phyloP scores from a whole-genome alignment of 345 rosid species.

The Gossypium longicalyx region DNA sequence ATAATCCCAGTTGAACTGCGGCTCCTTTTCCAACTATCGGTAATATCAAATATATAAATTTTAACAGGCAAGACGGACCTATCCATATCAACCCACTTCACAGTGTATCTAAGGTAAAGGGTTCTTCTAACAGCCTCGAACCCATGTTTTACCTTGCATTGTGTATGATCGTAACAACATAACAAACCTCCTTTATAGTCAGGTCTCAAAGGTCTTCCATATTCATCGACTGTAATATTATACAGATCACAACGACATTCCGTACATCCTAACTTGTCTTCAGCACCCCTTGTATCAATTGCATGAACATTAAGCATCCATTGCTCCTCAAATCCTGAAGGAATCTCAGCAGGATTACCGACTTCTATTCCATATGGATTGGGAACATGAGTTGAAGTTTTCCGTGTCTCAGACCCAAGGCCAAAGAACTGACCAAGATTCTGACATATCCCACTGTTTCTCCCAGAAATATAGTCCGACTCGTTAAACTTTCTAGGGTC shows the following conservation, averaged over 20 bases:
- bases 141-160: constrained; percentile 52
- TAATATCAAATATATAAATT: constrained; percentile 69
- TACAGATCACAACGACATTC: constrained; percentile 77
- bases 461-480: constrained; percentile 25
- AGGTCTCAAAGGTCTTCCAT: constrained; percentile 45
- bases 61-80: constrained; percentile 52
- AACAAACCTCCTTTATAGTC: constrained; percentile 62
- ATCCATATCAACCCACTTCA: constrained; percentile 75
- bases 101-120: constrained; percentile 58
- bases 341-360: constrained; percentile 60
- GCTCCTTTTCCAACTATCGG: constrained; percentile 52
- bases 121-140: constrained; percentile 43
- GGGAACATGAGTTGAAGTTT: constrained; percentile 56
- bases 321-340: constrained; percentile 61
- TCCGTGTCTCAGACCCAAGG: constrained; percentile 79
- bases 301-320: constrained; percentile 87
- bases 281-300: constrained; percentile 80
- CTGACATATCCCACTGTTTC: constrained; percentile 71
- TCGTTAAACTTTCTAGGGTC: background rate
- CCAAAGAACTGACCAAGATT: constrained; percentile 58
- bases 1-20: constrained; percentile 31
- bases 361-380: constrained; percentile 83
- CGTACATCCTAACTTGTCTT: constrained; percentile 65
- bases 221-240: constrained; percentile 60
- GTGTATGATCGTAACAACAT: constrained; percentile 70